These are phyloP conservation scores for Senna tora DNA, from an alignment of 306 rosid genomes.

Conservation along the genomic window DNA sequence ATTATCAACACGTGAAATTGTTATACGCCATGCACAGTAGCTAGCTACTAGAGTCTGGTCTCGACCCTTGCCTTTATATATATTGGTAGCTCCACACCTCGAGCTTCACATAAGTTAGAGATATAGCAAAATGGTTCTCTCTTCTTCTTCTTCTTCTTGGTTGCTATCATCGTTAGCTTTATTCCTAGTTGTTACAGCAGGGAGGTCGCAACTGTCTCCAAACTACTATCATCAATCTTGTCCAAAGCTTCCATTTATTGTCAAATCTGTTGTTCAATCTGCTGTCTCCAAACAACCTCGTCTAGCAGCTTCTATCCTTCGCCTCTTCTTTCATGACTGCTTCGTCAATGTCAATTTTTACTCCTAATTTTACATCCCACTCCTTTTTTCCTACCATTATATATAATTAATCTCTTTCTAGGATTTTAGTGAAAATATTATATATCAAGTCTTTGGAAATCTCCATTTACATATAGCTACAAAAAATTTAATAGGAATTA, in stretches of 20 bases:
- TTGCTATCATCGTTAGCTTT: conserved; percentile 3
- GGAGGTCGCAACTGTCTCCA: conserved; percentile 49
- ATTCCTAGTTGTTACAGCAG: conserved; percentile 40
- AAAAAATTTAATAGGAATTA: too few species aligned
- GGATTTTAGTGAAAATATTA: too few species aligned
- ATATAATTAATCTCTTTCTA: too few species aligned
- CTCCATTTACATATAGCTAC: too few species aligned
- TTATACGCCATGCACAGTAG: too few species aligned
- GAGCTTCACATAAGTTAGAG: neutral
- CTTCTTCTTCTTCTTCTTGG: conserved; percentile 8
- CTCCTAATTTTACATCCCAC: neutral
- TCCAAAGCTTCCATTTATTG: conserved; percentile 49
- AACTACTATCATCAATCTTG: conserved; percentile 58
- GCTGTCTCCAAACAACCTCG: conserved; percentile 64
- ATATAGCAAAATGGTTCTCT: conserved; percentile 41
- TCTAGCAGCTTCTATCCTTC: conserved; percentile 78
- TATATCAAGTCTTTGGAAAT: too few species aligned
- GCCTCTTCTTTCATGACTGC: conserved; percentile 85
- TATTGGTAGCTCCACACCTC: neutral
- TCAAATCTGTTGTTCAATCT: conserved; percentile 51
- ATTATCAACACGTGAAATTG: too few species aligned
- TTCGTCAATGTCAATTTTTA: conserved; percentile 76
- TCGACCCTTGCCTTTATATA: too few species aligned
- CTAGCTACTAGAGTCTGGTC: too few species aligned
- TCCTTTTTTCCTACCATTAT: neutral